Conservation (phyloP, 2,329 filamentous ascomycete genomes). For the Clathrospora elynae region DNA sequence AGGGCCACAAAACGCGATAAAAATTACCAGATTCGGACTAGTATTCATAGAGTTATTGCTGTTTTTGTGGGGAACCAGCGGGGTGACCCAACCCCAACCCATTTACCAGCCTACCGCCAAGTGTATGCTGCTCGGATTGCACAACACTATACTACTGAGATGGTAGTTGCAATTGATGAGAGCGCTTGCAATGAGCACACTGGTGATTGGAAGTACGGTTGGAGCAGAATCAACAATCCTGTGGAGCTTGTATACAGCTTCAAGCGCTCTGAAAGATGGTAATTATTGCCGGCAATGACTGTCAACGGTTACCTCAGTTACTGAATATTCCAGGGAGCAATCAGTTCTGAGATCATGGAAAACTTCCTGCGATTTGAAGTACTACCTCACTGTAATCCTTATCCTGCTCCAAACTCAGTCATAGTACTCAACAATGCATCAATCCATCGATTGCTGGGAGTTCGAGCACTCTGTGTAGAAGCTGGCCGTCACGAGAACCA, state of each 20-base stretch:
- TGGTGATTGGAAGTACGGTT: conserved; percentile 17
- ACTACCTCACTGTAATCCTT: background rate
- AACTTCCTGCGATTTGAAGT: conserved; percentile 4
- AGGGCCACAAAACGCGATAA: too few species aligned
- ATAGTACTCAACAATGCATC: too few species aligned
- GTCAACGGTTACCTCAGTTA: conserved; percentile 10
- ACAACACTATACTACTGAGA: conserved; percentile 9
- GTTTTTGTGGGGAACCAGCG: too few species aligned
- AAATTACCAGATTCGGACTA: too few species aligned
- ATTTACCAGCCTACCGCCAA: too few species aligned
- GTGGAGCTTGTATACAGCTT: conserved; percentile 3
- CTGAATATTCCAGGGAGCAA: conserved; percentile 6
- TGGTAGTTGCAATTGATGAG: conserved; percentile 16
- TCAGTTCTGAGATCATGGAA: conserved; percentile 5
- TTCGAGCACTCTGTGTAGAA: background rate
- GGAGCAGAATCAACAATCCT: background rate
- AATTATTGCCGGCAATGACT: conserved; percentile 14
- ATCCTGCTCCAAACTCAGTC: too few species aligned
- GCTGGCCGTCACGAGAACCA: background rate
- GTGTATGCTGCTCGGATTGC: too few species aligned
- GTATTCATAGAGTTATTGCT: too few species aligned
- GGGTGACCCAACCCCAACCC: too few species aligned
- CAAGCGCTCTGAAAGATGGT: conserved; percentile 3
- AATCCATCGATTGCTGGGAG: too few species aligned
- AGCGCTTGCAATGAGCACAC: conserved; percentile 18